A percentile compares a stretch with the other conserved stretches of the same genome.
phyloP scores from a whole-genome alignment of 2,329 filamentous ascomycete species.

The Fusarium abutilonis region DNA sequence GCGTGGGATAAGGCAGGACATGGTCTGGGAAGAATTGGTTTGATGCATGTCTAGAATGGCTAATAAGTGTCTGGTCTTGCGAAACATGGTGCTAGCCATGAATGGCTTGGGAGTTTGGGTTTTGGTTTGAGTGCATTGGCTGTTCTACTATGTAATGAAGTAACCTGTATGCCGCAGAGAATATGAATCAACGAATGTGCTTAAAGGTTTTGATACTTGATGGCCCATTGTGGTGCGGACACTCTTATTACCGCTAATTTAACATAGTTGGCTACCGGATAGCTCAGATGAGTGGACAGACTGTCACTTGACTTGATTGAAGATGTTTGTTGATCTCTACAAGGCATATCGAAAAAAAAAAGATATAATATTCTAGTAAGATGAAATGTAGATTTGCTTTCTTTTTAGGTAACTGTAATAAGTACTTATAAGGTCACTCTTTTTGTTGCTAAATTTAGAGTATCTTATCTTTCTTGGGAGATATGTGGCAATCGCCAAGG shows the following conservation, averaged over 20 bases:
- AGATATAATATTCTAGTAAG: too few species aligned
- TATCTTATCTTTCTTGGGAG: too few species aligned
- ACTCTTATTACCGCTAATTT: neutral
- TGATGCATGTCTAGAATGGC: slow-evolving; percentile 18
- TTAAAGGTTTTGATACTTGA: neutral
- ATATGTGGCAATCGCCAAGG: neutral
- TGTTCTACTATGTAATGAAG: slow-evolving; percentile 23
- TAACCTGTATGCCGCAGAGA: slow-evolving; percentile 17
- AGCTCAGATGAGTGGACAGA: neutral
- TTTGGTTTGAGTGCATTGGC: slow-evolving; percentile 14
- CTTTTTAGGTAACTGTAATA: too few species aligned
- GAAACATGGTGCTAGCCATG: slow-evolving; percentile 18
- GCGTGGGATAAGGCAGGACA: neutral
- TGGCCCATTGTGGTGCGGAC: too few species aligned
- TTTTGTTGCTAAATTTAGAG: too few species aligned
- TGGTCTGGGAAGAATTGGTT: neutral
- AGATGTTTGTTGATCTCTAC: too few species aligned
- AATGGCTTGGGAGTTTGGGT: slow-evolving; percentile 26
- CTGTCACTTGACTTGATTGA: too few species aligned
- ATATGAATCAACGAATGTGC: slow-evolving; percentile 13
- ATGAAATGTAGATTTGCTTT: too few species aligned
- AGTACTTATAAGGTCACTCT: too few species aligned
- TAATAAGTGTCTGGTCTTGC: slow-evolving; percentile 3
- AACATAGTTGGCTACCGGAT: neutral
- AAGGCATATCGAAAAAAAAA: too few species aligned